These are phyloP conservation scores for Helotiales sp. DNA, from an alignment of 2,329 filamentous ascomycete species.

Conservation along the genomic window DNA sequence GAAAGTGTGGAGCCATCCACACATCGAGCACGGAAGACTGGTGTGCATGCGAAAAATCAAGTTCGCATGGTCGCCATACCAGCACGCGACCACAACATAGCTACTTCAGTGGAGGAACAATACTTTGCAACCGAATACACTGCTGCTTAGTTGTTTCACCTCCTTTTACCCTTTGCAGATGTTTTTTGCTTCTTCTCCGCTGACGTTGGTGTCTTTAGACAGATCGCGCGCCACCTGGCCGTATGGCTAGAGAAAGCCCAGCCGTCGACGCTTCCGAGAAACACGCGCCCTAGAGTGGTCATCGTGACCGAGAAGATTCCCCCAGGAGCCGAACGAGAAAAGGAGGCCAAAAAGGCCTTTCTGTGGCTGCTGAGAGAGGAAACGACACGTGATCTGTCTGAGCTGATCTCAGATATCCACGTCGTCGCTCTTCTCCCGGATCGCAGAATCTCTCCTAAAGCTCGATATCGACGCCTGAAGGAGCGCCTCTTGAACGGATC, in stretches of 20 bases:
- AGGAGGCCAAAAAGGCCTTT: slow-evolving; percentile 35
- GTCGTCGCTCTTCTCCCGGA: slow-evolving; percentile 34
- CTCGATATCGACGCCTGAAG: slow-evolving; percentile 32
- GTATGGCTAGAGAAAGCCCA: slow-evolving; percentile 31
- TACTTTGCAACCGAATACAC: too few species aligned
- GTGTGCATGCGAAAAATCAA: background rate
- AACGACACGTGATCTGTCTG: slow-evolving; percentile 31
- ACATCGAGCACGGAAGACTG: background rate
- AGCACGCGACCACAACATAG: background rate
- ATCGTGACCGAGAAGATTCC: slow-evolving; percentile 37
- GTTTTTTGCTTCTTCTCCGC: slow-evolving; percentile 41
- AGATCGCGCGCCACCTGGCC: slow-evolving; percentile 33
- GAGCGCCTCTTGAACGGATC: slow-evolving; percentile 33
- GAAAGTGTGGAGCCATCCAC: background rate
- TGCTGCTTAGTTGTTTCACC: too few species aligned
- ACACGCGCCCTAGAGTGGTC: slow-evolving; percentile 34
- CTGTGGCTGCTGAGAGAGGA: slow-evolving; percentile 36
- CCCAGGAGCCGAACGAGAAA: slow-evolving; percentile 26
- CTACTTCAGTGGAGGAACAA: background rate
- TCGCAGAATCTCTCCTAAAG: slow-evolving; percentile 20
- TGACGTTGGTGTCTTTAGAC: slow-evolving; percentile 37
- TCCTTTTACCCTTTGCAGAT: slow-evolving; percentile 37
- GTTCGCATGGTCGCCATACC: background rate
- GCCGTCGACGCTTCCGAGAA: slow-evolving; percentile 29
- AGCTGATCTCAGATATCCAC: slow-evolving; percentile 35